Conservation (phyloP, 108 stramenopile genomes). For the Cyclotella kingstonii region DNA sequence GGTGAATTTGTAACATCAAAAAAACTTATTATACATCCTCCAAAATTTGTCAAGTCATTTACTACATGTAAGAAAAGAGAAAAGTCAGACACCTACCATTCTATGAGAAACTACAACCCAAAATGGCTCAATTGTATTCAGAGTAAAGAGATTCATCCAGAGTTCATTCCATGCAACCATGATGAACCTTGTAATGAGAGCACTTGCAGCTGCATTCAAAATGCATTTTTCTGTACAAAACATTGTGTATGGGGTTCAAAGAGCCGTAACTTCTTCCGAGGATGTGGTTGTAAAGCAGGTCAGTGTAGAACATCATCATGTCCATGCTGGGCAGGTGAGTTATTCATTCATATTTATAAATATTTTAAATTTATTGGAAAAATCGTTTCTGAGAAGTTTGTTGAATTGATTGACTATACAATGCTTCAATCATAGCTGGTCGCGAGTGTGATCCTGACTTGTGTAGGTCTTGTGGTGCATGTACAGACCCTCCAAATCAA, state of each 20-base stretch:
- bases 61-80: constrained; percentile 10
- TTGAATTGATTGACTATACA: no score
- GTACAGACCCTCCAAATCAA: constrained; percentile 55
- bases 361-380: no score
- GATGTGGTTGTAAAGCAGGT: constrained; percentile 62
- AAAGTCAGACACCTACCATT: constrained; percentile 23
- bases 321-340: constrained; percentile 61
- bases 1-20: constrained; percentile 7
- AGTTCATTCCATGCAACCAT: constrained; percentile 71
- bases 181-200: constrained; percentile 59
- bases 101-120: constrained; percentile 49
- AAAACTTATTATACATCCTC: constrained; percentile 13
- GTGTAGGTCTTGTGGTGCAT: constrained; percentile 64
- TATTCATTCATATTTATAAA: not conserved
- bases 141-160: constrained; percentile 39
- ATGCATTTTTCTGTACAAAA: constrained; percentile 72
- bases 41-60: constrained; percentile 23
- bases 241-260: constrained; percentile 63
- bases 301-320: constrained; percentile 61
- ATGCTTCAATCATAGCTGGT: constrained; percentile 30
- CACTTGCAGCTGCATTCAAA: constrained; percentile 69
- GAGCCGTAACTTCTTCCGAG: constrained; percentile 68
- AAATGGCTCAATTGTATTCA: constrained; percentile 49
- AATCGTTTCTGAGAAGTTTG: no score
- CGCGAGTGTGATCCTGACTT: constrained; percentile 90